phyloP scores from a whole-genome alignment of 352 stramenopile species.

The Phytophthora pluvialis region DNA sequence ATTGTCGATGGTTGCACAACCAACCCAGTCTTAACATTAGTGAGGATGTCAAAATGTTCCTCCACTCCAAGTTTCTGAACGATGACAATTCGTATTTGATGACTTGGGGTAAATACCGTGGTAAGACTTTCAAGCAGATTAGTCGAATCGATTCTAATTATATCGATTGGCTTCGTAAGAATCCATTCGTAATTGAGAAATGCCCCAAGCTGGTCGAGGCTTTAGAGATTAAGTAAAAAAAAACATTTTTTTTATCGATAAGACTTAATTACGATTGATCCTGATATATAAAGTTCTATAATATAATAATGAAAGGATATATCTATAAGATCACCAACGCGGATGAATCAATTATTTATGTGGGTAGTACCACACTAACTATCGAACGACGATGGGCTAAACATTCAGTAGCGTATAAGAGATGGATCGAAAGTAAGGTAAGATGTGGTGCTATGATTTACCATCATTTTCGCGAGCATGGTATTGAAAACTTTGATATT shows the following conservation, averaged over 20 bases:
- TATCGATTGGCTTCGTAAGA: slow-evolving; percentile 17
- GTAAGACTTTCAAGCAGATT: neutral
- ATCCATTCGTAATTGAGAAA: slow-evolving; percentile 25
- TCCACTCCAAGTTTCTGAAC: too few species aligned
- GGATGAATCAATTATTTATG: slow-evolving; percentile 23
- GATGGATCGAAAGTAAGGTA: slow-evolving; percentile 3
- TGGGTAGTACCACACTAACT: slow-evolving; percentile 17
- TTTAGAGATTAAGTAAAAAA: slow-evolving; percentile 14
- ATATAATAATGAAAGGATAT: slow-evolving; percentile 30
- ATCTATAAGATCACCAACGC: slow-evolving; percentile 26
- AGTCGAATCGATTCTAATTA: slow-evolving; percentile 15
- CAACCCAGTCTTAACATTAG: too few species aligned
- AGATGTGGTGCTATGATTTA: slow-evolving; percentile 11
- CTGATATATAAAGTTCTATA: slow-evolving; percentile 26
- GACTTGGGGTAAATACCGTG: neutral
- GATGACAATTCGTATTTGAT: neutral
- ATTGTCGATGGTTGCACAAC: slow-evolving; percentile 11
- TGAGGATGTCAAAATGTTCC: too few species aligned
- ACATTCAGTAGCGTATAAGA: neutral
- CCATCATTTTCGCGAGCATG: slow-evolving; percentile 16
- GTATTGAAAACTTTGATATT: slow-evolving; percentile 17
- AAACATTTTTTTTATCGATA: slow-evolving; percentile 7
- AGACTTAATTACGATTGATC: slow-evolving; percentile 4
- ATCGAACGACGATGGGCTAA: neutral
- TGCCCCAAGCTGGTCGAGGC: slow-evolving; percentile 21